Evolutionary conservation across 1,139 yeast species (phyloP), one percentile per base, ranked within the genome.

Genomic region (Wickerhamiella pararugosa): DNA sequence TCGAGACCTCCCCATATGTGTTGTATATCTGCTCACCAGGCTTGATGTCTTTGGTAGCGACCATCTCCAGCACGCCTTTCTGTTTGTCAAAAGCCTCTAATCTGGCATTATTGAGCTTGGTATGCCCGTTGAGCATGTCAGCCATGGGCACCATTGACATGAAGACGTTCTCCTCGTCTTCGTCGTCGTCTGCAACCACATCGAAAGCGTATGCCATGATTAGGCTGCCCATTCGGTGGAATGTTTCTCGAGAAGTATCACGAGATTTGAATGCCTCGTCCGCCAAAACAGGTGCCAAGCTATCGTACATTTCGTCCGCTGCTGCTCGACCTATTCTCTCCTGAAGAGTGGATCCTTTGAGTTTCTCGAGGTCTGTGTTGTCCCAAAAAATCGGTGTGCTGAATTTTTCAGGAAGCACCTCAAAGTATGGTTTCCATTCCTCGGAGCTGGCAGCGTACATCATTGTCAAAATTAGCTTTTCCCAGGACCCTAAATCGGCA

Each of bases 111-210:
- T 76, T 77, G n/a, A 71, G 65, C 11, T 69, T 68, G 0, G 94
- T 79, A 54, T 86, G 90, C 0, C 96, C 87, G 54, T 90, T 90
- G 46, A 90, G 63, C 27, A 83, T 76, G 55, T 90, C 97, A 0
- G 97, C 97, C 42, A 86, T 64, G 0, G 97, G 94, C 5, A 86
- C 86, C 94, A 90, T 80, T 0, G 94, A 80, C 56, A 90, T 87
- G 49, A 71, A 64, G 6, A 58, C 64, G 10, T 52, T 58, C 7
- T 54, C 62, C 1, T 56, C 61, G n/a, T 58, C 65, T 5, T 54
- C 60, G 1, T 55, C 58, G 9, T 57, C 64, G 7, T 55, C 62
- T 25, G 55, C 62, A 25, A 51, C 53, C n/a, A 37, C 45, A 54
- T 79, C 87, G 59, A 79, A 79, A 0, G 79, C 74, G 50, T 79